Evolutionary conservation across 73 alveolate species (phyloP).

Genomic region (Durusdinium trenchii): DNA sequence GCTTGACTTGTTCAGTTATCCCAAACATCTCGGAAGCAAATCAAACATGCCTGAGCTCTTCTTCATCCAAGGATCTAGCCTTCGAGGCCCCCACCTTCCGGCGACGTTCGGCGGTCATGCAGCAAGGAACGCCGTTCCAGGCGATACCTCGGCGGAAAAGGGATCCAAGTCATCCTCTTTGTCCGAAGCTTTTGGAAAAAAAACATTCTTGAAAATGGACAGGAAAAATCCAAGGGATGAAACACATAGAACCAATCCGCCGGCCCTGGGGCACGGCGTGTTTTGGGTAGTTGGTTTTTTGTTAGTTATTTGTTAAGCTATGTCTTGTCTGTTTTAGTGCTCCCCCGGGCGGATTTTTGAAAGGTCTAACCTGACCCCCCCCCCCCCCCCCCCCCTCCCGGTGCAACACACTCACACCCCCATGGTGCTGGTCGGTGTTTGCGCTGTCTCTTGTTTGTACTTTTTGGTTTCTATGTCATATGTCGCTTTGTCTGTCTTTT

Average conservation of each 20-base stretch:
- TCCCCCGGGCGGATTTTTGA: not conserved
- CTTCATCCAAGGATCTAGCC: not conserved
- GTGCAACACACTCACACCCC: no score
- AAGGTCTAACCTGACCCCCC: not conserved
- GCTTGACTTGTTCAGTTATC: not conserved
- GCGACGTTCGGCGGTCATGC: slow-evolving; percentile 29
- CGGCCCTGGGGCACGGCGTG: no score
- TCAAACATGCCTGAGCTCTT: not conserved
- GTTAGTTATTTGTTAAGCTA: not conserved
- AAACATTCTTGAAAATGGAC: not conserved
- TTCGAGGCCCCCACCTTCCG: not conserved
- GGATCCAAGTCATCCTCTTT: not conserved
- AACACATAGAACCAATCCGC: not conserved
- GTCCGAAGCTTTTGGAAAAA: not conserved
- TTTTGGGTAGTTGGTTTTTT: not conserved
- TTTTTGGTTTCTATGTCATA: no score
- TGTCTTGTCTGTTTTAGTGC: not conserved
- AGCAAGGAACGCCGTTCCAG: slow-evolving; percentile 58
- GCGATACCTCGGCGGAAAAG: slow-evolving; percentile 31
- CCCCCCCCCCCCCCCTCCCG: no score
- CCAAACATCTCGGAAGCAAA: no score
- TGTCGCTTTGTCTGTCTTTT: no score
- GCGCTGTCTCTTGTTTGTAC: no score
- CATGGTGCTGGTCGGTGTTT: no score
- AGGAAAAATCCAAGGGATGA: not conserved